These are phyloP conservation scores for Penicillium sp. DNA, from an alignment of 2,329 filamentous ascomycete genomes.

Conservation along the genomic window DNA sequence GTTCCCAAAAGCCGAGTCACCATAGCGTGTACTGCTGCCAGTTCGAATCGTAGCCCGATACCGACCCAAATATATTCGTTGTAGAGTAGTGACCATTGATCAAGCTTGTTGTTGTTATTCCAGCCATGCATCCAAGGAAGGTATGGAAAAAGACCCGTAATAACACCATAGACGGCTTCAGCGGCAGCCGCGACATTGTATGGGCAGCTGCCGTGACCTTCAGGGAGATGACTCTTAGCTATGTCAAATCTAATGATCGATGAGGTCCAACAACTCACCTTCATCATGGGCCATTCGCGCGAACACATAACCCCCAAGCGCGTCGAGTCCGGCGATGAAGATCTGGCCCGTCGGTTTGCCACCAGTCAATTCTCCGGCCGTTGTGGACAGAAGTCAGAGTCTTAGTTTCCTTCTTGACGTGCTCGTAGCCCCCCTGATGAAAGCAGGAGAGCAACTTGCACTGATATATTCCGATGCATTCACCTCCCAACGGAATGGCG, in stretches of 20 bases:
- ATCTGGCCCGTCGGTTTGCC: constrained; percentile 6
- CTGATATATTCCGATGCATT: constrained; percentile 17
- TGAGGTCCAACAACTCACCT: too few species aligned
- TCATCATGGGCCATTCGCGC: constrained; percentile 20
- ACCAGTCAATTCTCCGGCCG: constrained; percentile 13
- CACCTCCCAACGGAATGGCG: constrained; percentile 15
- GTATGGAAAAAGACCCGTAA: constrained; percentile 17
- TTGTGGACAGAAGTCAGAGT: constrained; percentile 1
- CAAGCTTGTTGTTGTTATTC: background rate
- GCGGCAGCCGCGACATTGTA: constrained; percentile 19
- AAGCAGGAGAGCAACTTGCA: constrained; percentile 5
- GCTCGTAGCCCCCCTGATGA: background rate
- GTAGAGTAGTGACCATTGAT: constrained; percentile 13
- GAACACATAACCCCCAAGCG: constrained; percentile 18
- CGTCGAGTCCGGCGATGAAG: constrained; percentile 14
- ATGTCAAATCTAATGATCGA: too few species aligned
- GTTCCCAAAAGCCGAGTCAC: background rate
- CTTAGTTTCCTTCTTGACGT: background rate
- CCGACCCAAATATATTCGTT: constrained; percentile 12
- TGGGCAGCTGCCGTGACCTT: constrained; percentile 16
- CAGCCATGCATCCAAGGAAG: constrained; percentile 13
- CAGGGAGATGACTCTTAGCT: background rate
- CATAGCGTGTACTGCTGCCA: background rate
- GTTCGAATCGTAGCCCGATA: constrained; percentile 11
- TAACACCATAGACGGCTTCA: constrained; percentile 15